Conservation (phyloP, 768 basidiomycete genomes). For the Daedaleopsis sinensis region DNA sequence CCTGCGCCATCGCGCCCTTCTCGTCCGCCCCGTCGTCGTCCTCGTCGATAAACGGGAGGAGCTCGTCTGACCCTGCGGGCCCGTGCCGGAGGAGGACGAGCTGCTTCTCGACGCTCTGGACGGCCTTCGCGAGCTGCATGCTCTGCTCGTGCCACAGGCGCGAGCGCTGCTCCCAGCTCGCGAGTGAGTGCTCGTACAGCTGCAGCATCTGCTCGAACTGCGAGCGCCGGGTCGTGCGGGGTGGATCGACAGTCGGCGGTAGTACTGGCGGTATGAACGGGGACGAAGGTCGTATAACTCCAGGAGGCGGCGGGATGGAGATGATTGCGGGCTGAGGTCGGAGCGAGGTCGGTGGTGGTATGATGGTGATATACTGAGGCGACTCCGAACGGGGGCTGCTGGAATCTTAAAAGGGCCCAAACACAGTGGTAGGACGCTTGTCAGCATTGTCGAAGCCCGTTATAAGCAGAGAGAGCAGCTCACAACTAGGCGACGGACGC, state of each 20-base stretch:
- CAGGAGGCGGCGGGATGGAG: neutral
- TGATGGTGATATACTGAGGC: neutral
- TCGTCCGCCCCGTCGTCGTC: neutral
- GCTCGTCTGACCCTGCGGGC: neutral
- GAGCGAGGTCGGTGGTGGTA: neutral
- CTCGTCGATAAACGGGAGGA: neutral
- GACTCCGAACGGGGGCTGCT: neutral
- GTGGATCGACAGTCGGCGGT: neutral
- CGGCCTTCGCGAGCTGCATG: neutral
- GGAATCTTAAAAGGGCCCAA: too few species aligned
- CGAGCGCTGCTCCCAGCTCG: neutral
- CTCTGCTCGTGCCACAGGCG: conserved; percentile 1
- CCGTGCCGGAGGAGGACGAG: neutral
- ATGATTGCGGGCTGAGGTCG: neutral
- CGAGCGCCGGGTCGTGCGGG: neutral
- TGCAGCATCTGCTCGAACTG: neutral
- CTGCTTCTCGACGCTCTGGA: conserved; percentile 7
- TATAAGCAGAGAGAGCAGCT: too few species aligned
- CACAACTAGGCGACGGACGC: too few species aligned
- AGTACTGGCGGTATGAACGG: neutral
- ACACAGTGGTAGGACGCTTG: too few species aligned
- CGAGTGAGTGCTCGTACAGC: neutral
- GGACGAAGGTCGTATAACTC: neutral
- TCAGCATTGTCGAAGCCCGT: too few species aligned
- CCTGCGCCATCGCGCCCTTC: neutral